Evolutionary conservation across 2,329 filamentous ascomycete genomes (phyloP), one percentile per base, ranked within the genome.

Genomic region (Alternaria arbusti): DNA sequence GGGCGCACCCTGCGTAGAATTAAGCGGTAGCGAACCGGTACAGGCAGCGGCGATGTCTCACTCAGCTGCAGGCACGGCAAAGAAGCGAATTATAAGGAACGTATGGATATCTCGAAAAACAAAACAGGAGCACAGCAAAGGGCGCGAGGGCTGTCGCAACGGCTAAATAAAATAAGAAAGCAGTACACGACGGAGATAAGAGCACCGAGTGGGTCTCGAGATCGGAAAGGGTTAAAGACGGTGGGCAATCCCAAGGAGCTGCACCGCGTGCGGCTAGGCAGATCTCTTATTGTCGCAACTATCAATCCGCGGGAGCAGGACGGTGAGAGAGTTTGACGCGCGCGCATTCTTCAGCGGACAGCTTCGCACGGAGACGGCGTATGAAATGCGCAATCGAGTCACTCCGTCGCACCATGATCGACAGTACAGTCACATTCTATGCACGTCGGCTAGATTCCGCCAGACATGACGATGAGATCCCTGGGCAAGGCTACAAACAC

Each of bases 1-100:
- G 64, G 68, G 70, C 63, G 64, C 64, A 65, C 71, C 68, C 64
- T 66, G 65, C 45, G 51, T 57, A 10, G 15, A 23, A 52, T 49
- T 22, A 11, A 54, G 40, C 28, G 32, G 32, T 46, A 30, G 28
- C 49, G n/a, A 52, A 25, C 25, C 40, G 40, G 25, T 46, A 36
- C 54, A 50, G 50, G 32, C 23, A 49, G 36, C 46, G 57, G 36
- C 51, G 36, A 46, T 60, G 58, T 59, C 62, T 54, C 43, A 64
- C 58, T 49, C 51, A 54, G 46, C 57, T 59, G 52, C 57, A 55
- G 55, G 58, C 54, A 52, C 43, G 54, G 52, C 17, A 64, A 32
- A 52, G 54, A 36, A 65, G 47, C 59, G 56, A 55, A 45, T 65
- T 59, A 46, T 58, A 72, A 71, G 57, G 63, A 71, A 63, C 44